These are phyloP conservation scores for Blastobotrys elegans DNA, from an alignment of 1,139 yeast genomes.

Conservation along the genomic window DNA sequence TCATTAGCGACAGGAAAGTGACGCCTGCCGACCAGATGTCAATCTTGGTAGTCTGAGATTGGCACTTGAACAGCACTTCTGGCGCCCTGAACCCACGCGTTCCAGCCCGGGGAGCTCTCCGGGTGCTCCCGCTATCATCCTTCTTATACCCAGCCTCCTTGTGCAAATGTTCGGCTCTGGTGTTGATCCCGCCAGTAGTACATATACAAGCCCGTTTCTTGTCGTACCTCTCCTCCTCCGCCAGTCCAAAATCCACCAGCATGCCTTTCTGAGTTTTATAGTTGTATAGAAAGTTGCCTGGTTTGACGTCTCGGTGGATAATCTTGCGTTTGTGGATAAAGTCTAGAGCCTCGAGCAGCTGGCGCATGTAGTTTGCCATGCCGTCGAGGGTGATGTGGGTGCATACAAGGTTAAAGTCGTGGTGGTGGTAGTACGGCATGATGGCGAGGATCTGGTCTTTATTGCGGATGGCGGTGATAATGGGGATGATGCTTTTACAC, in stretches of 20 bases:
- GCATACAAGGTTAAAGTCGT: constrained; percentile 26
- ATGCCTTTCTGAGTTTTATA: constrained; percentile 74
- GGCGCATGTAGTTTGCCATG: constrained; percentile 73
- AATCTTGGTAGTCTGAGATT: constrained; percentile 73
- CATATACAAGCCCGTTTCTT: constrained; percentile 22
- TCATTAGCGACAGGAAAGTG: constrained; percentile 64
- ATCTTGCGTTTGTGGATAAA: constrained; percentile 73
- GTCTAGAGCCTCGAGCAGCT: constrained; percentile 67
- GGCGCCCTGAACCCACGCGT: constrained; percentile 97
- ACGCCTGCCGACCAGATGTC: constrained; percentile 96
- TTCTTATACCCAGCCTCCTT: constrained; percentile 29
- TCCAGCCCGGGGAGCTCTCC: constrained; percentile 96
- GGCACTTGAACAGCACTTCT: constrained; percentile 83
- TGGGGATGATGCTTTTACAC: constrained; percentile 75
- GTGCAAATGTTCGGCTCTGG: constrained; percentile 20
- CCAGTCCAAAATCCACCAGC: constrained; percentile 87
- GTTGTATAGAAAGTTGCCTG: constrained; percentile 75
- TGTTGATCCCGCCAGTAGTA: constrained; percentile 19
- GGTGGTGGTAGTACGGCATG: constrained; percentile 84
- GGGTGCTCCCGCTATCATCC: constrained; percentile 57
- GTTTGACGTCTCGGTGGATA: constrained; percentile 86
- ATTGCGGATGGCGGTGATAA: constrained; percentile 77
- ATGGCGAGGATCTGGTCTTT: constrained; percentile 93
- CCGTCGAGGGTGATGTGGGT: constrained; percentile 54
- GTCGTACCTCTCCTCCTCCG: constrained; percentile 43